Conservation (phyloP, 441 rosid species). For the Jatropha podagrica region DNA sequence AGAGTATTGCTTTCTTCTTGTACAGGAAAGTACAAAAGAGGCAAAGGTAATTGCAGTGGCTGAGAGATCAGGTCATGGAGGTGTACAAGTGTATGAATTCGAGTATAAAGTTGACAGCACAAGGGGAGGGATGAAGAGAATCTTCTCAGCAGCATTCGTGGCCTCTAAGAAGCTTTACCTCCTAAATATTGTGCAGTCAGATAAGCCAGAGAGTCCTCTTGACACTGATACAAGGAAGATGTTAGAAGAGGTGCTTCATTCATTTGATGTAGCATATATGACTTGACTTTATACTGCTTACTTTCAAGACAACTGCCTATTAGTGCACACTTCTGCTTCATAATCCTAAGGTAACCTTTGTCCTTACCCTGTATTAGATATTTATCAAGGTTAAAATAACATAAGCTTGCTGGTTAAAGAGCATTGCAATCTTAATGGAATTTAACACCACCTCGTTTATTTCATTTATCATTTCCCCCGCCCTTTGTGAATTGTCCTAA, state of each 20-base stretch:
- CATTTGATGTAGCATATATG: slow-evolving; percentile 54
- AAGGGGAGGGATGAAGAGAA: slow-evolving; percentile 80
- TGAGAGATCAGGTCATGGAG: slow-evolving; percentile 58
- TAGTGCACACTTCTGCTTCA: slow-evolving; percentile 1
- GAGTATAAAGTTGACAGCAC: slow-evolving; percentile 79
- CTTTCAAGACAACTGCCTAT: background rate
- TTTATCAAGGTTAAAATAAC: background rate
- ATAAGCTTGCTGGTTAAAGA: background rate
- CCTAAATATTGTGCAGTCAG: slow-evolving; percentile 65
- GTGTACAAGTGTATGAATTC: slow-evolving; percentile 65
- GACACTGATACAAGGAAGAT: slow-evolving; percentile 48
- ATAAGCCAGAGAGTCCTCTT: slow-evolving; percentile 66
- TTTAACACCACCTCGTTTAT: too few relatives aligned
- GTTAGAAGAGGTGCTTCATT: slow-evolving; percentile 81
- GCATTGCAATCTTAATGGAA: background rate
- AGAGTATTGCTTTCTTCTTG: slow-evolving; percentile 7
- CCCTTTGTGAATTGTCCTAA: too few relatives aligned
- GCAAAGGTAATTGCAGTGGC: slow-evolving; percentile 60
- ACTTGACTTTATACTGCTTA: slow-evolving; percentile 21
- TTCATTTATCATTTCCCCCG: too few relatives aligned
- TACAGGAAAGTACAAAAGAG: slow-evolving; percentile 76
- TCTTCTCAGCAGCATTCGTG: slow-evolving; percentile 81
- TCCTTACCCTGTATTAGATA: background rate
- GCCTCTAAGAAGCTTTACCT: slow-evolving; percentile 71
- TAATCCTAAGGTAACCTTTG: slow-evolving; percentile 17